A percentile compares a stretch with the other conserved stretches of the same genome.
Conservation (phyloP, 192 early-diverging fungal species). For the Backusella morwellensis region DNA sequence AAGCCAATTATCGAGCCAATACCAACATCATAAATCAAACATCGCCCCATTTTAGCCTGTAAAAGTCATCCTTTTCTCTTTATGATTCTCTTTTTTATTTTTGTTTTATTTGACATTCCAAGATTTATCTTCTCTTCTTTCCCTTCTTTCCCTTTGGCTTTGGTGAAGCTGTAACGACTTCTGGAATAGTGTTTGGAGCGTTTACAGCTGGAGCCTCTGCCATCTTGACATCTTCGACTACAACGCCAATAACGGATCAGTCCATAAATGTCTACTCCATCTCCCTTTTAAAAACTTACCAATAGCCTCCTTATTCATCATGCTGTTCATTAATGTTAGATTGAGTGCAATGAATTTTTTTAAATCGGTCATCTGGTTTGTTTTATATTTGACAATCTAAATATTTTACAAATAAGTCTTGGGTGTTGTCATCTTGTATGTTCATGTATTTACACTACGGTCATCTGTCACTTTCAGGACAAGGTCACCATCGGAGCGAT, state of each 20-base stretch:
- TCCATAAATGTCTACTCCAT: neutral
- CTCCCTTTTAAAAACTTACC: slow-evolving; percentile 16
- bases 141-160: slow-evolving; percentile 22
- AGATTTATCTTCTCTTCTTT: slow-evolving; percentile 23
- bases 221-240: slow-evolving; percentile 12
- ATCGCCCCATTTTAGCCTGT: too few relatives aligned
- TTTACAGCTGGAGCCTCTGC: neutral
- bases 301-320: slow-evolving; percentile 50
- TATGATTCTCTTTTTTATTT: neutral
- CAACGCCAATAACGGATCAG: neutral
- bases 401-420: neutral
- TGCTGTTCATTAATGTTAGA: slow-evolving; percentile 61
- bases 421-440: neutral
- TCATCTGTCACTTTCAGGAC: slow-evolving; percentile 78
- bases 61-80: too few relatives aligned
- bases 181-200: neutral
- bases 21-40: too few relatives aligned
- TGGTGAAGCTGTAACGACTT: slow-evolving; percentile 16
- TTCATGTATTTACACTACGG: slow-evolving; percentile 51
- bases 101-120: neutral
- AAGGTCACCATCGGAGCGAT: slow-evolving; percentile 64
- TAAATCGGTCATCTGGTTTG: slow-evolving; percentile 65
- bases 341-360: slow-evolving; percentile 73
- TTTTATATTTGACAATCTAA: slow-evolving; percentile 63
- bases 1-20: too few relatives aligned